These are phyloP conservation scores for Penicillium manginii DNA, from an alignment of 495 filamentous ascomycete genomes.

Conservation along the genomic window DNA sequence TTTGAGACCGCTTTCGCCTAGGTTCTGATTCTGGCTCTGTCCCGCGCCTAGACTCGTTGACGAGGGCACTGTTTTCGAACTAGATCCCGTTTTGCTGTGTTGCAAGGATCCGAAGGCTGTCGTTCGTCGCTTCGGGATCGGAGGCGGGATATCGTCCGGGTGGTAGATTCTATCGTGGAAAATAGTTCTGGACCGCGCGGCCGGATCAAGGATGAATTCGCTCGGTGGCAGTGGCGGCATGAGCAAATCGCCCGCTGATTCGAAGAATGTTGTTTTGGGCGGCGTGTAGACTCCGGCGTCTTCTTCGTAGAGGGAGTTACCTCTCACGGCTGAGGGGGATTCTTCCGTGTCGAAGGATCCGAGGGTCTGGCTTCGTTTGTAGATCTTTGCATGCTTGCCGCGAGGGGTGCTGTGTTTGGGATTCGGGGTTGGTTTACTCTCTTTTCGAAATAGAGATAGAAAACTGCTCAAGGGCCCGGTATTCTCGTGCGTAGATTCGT, in stretches of 20 bases:
- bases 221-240: slow-evolving; percentile 84
- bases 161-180: slow-evolving; percentile 97
- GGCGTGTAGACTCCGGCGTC: slow-evolving; percentile 64
- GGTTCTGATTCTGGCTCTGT: background rate
- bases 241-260: slow-evolving; percentile 88
- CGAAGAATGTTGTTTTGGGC: slow-evolving; percentile 91
- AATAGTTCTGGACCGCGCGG: slow-evolving; percentile 84
- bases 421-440: slow-evolving; percentile 23
- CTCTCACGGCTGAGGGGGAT: slow-evolving; percentile 38
- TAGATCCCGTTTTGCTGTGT: slow-evolving; percentile 29
- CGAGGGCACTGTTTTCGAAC: slow-evolving; percentile 18
- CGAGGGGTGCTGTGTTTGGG: slow-evolving; percentile 12
- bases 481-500: slow-evolving; percentile 13
- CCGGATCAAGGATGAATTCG: slow-evolving; percentile 80
- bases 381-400: slow-evolving; percentile 68
- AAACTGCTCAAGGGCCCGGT: slow-evolving; percentile 58
- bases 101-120: slow-evolving; percentile 46
- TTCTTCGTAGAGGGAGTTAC: slow-evolving; percentile 44
- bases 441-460: slow-evolving; percentile 64
- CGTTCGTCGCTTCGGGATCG: slow-evolving; percentile 62
- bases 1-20: slow-evolving; percentile 62
- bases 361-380: slow-evolving; percentile 75
- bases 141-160: slow-evolving; percentile 88
- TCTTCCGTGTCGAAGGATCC: slow-evolving; percentile 44
- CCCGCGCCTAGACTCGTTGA: background rate